Base-by-base conservation (phyloP, 306 rosid species). In the Acacia melanoxylon region DNA sequence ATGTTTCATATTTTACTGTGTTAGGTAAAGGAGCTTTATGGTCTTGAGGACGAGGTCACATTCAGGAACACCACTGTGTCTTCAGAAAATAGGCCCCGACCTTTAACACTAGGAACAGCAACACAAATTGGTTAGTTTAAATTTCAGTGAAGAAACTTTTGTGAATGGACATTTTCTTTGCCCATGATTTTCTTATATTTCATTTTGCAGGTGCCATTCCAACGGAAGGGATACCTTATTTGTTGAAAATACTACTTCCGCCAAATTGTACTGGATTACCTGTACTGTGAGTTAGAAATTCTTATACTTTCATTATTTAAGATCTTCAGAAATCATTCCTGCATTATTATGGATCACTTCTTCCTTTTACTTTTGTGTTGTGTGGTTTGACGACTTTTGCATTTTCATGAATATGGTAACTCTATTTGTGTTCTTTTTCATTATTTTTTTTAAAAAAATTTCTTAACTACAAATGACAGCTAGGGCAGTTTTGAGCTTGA, bases 221-320 rank as follows among this genome's bases (percentile, higher is more conserved):
- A 33, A 95, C 94, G 0, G 99, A 93, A 80, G 99, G 98, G 82
- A 93, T 95, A 85, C 99, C 99, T 79, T 93, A 97, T 86, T 85
- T 95, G 89, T 88, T 93, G 90, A 93, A 89, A 89, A 94, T 95
- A 77, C 83, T 93, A 83, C 95, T 95, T 84, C 91, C 99, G 63
- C 77, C 93, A 81, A 90, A 81, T 81, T 95, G 99, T 86, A 78
- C 85, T 62, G 99, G 98, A 67, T 86, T 95, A 56, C 98, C 99
- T 74, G 85, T 81, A 68, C 46, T 83, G 99, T 94, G 84, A 92
- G 98, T 93, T 33, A 72, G 41, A 10, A 45, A 25, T 70, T 84
- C 52, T 69, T 37, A 27, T 51, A 58, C 10, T 5, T 54, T 51
- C 24, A 58, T 44, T 46, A 14, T 42, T 27, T 74, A 6, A 29